Conservation (phyloP, 2,329 filamentous ascomycete species). For the Colletotrichum limetticola region DNA sequence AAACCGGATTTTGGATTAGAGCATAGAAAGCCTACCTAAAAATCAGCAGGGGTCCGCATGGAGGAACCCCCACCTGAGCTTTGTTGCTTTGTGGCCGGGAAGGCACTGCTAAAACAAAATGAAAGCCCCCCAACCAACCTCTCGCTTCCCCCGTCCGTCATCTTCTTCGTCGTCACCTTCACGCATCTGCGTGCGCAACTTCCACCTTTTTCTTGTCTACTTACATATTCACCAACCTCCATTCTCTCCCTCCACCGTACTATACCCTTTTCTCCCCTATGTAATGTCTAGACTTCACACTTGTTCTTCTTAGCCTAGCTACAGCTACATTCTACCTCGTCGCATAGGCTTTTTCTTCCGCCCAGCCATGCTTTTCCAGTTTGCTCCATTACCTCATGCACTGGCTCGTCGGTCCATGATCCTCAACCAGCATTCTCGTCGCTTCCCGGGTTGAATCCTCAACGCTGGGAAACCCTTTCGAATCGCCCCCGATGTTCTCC, state of each 20-base stretch:
- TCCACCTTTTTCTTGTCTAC: conserved; percentile 17
- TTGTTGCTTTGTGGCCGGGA: not conserved
- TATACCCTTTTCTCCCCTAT: conserved; percentile 17
- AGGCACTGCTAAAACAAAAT: conserved; percentile 26
- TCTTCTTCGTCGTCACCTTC: conserved; percentile 23
- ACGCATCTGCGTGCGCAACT: conserved; percentile 16
- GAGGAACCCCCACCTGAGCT: conserved; percentile 26
- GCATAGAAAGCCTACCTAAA: not conserved
- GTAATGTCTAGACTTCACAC: conserved; percentile 26
- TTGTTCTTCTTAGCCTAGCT: conserved; percentile 14
- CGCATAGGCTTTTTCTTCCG: conserved; percentile 10
- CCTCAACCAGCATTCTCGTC: conserved; percentile 29
- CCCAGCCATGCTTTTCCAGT: conserved; percentile 37
- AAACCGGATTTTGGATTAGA: conserved; percentile 3
- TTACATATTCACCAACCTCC: conserved; percentile 16
- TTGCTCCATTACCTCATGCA: conserved; percentile 39
- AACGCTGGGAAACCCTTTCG: conserved; percentile 29
- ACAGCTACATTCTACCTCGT: not conserved
- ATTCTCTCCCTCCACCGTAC: conserved; percentile 2
- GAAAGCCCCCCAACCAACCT: conserved; percentile 24
- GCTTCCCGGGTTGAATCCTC: conserved; percentile 36
- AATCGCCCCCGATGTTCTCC: conserved; percentile 48
- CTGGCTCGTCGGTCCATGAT: conserved; percentile 32
- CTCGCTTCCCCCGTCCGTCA: not conserved
- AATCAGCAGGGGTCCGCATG: conserved; percentile 20